Percentiles rank a stretch among this genome's conserved stretches.
Conservation (phyloP, 371 early-diverging fungal species). For the Amoeboaphelidium protococcarum region DNA sequence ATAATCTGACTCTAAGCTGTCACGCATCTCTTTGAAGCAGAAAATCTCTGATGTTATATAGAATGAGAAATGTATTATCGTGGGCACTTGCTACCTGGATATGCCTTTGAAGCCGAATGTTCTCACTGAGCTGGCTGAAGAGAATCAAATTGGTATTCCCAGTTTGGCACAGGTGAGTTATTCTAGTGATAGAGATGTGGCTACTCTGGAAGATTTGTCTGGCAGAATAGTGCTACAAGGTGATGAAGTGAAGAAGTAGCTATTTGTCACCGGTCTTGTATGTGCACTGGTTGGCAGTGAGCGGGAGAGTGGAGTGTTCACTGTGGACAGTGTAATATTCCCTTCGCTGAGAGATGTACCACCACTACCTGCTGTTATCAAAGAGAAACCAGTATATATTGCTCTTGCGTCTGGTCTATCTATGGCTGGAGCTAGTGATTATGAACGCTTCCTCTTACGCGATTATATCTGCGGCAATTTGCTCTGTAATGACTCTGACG, state of each 20-base stretch:
- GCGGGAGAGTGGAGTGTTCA: not conserved
- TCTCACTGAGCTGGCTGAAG: not conserved
- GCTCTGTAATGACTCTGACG: not conserved
- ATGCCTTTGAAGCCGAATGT: not conserved
- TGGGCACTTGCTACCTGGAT: not conserved
- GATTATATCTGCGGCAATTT: too few relatives aligned
- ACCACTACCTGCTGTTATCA: not conserved
- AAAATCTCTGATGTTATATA: not conserved
- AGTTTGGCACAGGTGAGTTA: not conserved
- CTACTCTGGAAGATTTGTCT: not conserved
- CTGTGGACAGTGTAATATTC: not conserved
- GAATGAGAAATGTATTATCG: not conserved
- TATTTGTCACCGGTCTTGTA: not conserved
- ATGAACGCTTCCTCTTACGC: too few relatives aligned
- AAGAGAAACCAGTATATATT: not conserved
- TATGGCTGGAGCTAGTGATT: too few relatives aligned
- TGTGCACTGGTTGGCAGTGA: not conserved
- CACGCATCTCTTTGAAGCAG: too few relatives aligned
- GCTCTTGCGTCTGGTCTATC: not conserved
- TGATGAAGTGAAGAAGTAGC: not conserved
- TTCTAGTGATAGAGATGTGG: not conserved
- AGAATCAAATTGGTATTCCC: not conserved
- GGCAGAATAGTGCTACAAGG: not conserved
- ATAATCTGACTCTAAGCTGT: too few relatives aligned
- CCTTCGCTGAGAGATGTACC: not conserved